These are phyloP conservation scores for Fusarium palustre DNA, from an alignment of 2,329 filamentous ascomycete species.

Conservation along the genomic window DNA sequence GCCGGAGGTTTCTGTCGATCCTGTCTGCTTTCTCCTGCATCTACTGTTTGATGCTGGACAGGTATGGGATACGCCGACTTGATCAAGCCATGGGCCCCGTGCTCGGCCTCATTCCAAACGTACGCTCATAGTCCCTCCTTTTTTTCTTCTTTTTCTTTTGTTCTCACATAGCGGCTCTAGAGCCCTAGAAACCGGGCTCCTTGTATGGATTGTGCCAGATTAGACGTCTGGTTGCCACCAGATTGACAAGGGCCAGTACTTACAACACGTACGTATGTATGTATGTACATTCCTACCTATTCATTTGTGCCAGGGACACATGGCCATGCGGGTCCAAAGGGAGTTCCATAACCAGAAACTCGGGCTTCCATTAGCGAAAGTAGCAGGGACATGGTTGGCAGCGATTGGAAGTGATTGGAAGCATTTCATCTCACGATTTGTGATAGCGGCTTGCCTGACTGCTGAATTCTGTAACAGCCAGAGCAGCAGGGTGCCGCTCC, in stretches of 20 bases:
- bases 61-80: constrained; percentile 25
- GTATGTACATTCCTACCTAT: no score
- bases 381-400: constrained; percentile 40
- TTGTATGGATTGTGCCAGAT: constrained; percentile 27
- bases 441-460: constrained; percentile 15
- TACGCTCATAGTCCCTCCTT: constrained; percentile 1
- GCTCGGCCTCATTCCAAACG: constrained; percentile 17
- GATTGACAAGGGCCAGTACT: constrained; percentile 30
- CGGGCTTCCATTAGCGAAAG: constrained; percentile 45
- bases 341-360: constrained; percentile 45
- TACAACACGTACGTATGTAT: constrained; percentile 8
- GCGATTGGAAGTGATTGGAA: constrained; percentile 32
- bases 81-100: constrained; percentile 23
- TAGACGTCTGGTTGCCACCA: constrained; percentile 35
- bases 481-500: constrained; percentile 22
- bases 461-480: constrained; percentile 28
- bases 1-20: constrained; percentile 41
- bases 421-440: constrained; percentile 20
- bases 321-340: constrained; percentile 37
- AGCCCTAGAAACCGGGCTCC: constrained; percentile 30
- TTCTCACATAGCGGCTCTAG: constrained; percentile 14
- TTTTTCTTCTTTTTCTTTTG: background rate
- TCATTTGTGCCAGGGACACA: constrained; percentile 34
- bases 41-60: constrained; percentile 27
- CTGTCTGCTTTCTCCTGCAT: constrained; percentile 25